A percentile compares a stretch with the other conserved stretches of the same genome.
These are phyloP conservation scores for Neurospora sp. DNA, from an alignment of 2,329 filamentous ascomycete genomes.

Conservation along the genomic window DNA sequence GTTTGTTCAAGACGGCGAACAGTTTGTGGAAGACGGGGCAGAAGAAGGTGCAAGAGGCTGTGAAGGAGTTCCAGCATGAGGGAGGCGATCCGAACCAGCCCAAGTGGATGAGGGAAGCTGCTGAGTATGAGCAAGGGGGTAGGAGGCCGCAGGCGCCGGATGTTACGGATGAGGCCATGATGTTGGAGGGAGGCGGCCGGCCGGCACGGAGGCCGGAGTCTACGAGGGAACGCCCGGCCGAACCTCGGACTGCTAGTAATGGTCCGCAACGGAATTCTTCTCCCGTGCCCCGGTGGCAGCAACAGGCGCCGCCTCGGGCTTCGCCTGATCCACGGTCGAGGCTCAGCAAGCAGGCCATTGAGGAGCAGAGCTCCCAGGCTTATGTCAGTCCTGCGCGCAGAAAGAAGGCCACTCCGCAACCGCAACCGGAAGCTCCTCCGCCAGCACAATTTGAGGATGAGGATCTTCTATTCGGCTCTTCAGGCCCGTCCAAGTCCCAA, in stretches of 20 bases:
- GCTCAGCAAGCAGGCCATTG: constrained; percentile 61
- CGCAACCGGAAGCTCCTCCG: constrained; percentile 37
- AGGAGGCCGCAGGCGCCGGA: constrained; percentile 23
- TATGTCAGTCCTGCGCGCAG: constrained; percentile 82
- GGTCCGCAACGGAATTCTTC: constrained; percentile 28
- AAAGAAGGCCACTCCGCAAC: constrained; percentile 52
- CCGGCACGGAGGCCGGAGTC: constrained; percentile 31
- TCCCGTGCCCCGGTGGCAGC: constrained; percentile 50
- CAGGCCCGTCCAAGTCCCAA: constrained; percentile 26
- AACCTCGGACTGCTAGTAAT: constrained; percentile 22
- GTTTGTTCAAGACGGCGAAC: constrained; percentile 85
- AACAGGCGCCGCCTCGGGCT: constrained; percentile 26
- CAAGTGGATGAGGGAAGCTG: constrained; percentile 81
- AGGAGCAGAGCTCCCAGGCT: constrained; percentile 71
- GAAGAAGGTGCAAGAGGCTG: constrained; percentile 85
- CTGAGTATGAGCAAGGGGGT: constrained; percentile 36
- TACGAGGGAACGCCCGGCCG: constrained; percentile 15
- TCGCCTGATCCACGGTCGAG: constrained; percentile 43
- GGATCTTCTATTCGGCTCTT: constrained; percentile 54
- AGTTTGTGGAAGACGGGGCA: constrained; percentile 91
- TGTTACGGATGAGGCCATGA: constrained; percentile 64
- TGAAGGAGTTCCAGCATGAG: constrained; percentile 69
- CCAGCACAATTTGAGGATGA: constrained; percentile 34
- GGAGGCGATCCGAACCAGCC: constrained; percentile 73
- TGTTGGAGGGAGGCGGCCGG: constrained; percentile 59